Evolutionary conservation across 768 basidiomycete species (phyloP), one percentile per base, ranked within the genome.

Genomic region (Mycena latifolia): DNA sequence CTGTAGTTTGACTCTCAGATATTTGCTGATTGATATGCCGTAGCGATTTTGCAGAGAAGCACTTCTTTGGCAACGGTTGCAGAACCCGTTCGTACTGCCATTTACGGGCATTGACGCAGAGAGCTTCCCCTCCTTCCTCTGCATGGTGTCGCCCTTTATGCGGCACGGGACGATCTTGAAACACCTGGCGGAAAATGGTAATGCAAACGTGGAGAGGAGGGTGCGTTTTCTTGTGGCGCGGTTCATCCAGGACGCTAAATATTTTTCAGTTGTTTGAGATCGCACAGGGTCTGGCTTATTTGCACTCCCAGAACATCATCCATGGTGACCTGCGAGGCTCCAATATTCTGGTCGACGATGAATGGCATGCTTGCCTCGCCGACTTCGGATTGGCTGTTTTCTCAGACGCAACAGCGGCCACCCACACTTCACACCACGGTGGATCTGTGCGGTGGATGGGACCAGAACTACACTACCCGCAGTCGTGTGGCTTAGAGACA

Each of bases 251-350:
- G 41, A 9, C 24, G 22, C 33, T 25, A 5, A 43, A 50, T 37
- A 27, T 37, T 31, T 24, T 18, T 10, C 29, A 80, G 80, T 52
- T 76, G n/a, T 70, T 67, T 8, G 80, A 80, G 51, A 71, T 80
- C 10, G 77, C 77, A 1, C 58, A 63, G 20, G 81, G 80, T 2
- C 62, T 81, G 6, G 53, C 65, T 1, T 80, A 81, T 66, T 69
- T 82, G 22, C 81, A 81, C 59, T 69, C 67, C 17, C 66, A 73
- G 47, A 69, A 74, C 10, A 76, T 85, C 28, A 74, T 84, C 17
- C 85, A 84, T 54, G 83, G 84, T 0, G 84, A 86, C 53, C 74
- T 85, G 24, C 82, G 82, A 64, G 83, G 80, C 3, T 69, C 69
- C 0, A 75, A 75, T 51, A 72, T 75, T 14, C 61, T 75, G 11